Base-by-base conservation (phyloP, 116 monocot genomes). In the Iris pallida region DNA sequence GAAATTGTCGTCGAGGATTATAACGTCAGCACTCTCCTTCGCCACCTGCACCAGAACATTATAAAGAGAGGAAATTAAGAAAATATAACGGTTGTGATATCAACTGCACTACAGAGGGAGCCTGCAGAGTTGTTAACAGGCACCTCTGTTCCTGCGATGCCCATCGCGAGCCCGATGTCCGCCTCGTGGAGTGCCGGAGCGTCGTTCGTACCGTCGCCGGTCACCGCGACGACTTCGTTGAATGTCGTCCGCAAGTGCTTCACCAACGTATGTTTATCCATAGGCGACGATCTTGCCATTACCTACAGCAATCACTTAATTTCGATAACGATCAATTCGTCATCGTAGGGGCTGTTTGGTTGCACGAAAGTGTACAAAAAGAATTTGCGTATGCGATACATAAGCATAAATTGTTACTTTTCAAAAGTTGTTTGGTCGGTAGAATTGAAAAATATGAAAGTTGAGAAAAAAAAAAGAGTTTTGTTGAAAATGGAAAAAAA, bases 151-250 rank as follows among this genome's bases (percentile, higher is more conserved):
- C 91, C 91, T 20, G 88, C 85, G 80, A 92, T 81, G 51, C 91
- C 91, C 91, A 92, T 85, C 8, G 92, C 83, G 58, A 92, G 83
- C 0, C 92, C 92, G 58, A 92, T 88, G 75, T 92, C 88, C 15
- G 92, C 92, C 65, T 92, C 92, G 43, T 81, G 92, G 46, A 92
- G 82, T 8, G 92, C 92, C 14, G 92, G 92, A 61, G 92, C 92
- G 72, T 92, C 92, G 76, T 92, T 92, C 61, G 92, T 92, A 11
- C 92, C 92, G 74, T 92, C 92, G 66, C 92, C 92, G 42, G 92
- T 92, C 59, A 92, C 92, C 30, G 92, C 92, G 59, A 92, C 92
- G n/a, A 92, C 88, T 73, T 92, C 85, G 61, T 75, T 59, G 58
- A 80, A 82, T 2, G 54, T 74, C 5, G 85, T 88, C 4, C 83